A percentile compares a stretch with the other conserved stretches of the same genome.
phyloP scores from a whole-genome alignment of 768 basidiomycete species.

The Amanita jacksonii region DNA sequence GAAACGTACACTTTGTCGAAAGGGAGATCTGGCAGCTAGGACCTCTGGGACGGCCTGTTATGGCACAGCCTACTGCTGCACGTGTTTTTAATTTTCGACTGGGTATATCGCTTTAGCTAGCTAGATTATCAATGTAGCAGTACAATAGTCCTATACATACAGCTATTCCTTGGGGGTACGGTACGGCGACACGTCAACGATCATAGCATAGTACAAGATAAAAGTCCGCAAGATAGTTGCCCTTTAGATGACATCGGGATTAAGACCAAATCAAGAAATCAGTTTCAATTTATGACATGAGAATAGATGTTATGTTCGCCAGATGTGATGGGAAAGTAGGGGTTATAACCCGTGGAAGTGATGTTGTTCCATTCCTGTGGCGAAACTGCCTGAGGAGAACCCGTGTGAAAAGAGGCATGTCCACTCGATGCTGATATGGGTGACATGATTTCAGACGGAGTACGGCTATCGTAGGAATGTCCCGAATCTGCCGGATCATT shows the following conservation, averaged over 20 bases:
- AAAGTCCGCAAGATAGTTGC: conserved; percentile 2
- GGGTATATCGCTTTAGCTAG: conserved; percentile 14
- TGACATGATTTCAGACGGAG: conserved; percentile 50
- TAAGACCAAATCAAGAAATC: conserved; percentile 9
- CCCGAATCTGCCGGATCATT: conserved; percentile 40
- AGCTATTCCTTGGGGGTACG: conserved; percentile 7
- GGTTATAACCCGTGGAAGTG: conserved; percentile 47
- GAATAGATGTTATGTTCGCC: conserved; percentile 49
- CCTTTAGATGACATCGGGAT: conserved; percentile 5
- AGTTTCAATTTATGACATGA: conserved; percentile 43
- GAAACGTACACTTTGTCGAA: conserved; percentile 59
- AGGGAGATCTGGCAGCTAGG: conserved; percentile 54
- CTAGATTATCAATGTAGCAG: conserved; percentile 10
- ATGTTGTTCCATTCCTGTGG: conserved; percentile 57
- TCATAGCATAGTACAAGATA: conserved; percentile 7
- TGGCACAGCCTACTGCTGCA: conserved; percentile 32
- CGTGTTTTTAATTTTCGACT: conserved; percentile 44
- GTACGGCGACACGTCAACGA: background rate
- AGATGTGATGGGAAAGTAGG: conserved; percentile 54
- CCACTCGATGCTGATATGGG: conserved; percentile 42
- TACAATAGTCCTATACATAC: conserved; percentile 15
- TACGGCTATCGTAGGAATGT: conserved; percentile 46
- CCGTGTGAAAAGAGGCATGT: conserved; percentile 35
- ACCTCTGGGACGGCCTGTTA: conserved; percentile 27
- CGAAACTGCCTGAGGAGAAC: conserved; percentile 37